Evolutionary conservation across 805 yeast genomes (phyloP).

Genomic region (Hanseniaspora vineae): DNA sequence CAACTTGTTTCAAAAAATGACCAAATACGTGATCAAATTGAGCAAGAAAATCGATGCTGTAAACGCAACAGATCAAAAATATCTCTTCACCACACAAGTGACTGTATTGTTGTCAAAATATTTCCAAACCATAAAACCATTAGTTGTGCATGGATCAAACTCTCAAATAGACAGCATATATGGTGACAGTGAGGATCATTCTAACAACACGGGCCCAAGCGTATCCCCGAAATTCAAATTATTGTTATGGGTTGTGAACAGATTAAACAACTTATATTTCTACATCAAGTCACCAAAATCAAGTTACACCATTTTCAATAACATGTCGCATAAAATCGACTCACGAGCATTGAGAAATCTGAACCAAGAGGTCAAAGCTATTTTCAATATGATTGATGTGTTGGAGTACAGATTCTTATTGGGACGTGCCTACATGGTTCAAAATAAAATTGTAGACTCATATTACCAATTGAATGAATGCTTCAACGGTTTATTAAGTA

Average conservation of each 20-base stretch:
- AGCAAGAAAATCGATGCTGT: constrained; percentile 14
- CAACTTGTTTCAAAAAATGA: constrained; percentile 14
- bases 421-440: constrained; percentile 42
- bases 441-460: constrained; percentile 38
- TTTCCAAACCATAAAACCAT: neutral
- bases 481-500: constrained; percentile 25
- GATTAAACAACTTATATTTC: constrained; percentile 45
- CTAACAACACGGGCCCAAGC: neutral
- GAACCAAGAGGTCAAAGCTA: neutral
- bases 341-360: constrained; percentile 5
- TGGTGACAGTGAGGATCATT: neutral
- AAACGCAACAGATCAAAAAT: neutral
- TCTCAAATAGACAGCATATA: neutral
- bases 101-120: neutral
- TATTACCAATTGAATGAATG: constrained; percentile 46
- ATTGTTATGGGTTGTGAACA: constrained; percentile 39
- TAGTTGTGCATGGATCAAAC: neutral
- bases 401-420: constrained; percentile 44
- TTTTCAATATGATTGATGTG: constrained; percentile 27
- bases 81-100: neutral
- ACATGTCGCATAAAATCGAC: constrained; percentile 29
- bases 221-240: constrained; percentile 30
- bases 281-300: constrained; percentile 25
- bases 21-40: constrained; percentile 24
- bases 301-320: constrained; percentile 24